Evolutionary conservation across 106 monocot genomes (phyloP).

Genomic region (Dioscorea dumetorum): DNA sequence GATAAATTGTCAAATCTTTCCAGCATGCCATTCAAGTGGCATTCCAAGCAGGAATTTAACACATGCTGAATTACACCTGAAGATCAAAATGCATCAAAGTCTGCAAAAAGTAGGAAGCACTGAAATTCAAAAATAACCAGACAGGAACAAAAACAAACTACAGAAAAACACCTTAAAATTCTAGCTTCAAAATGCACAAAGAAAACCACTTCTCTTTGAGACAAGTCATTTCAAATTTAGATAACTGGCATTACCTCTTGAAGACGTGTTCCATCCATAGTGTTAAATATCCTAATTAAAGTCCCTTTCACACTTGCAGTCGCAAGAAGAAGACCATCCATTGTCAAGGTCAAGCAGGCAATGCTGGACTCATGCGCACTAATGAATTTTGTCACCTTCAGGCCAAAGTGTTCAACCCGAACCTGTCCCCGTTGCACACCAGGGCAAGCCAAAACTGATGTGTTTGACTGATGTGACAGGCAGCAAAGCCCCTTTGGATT

Average conservation of each 20-base stretch:
- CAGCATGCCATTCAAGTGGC: no score
- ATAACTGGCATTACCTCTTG: conserved; percentile 63
- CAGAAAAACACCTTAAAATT: neutral
- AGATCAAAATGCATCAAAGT: no score
- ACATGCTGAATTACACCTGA: no score
- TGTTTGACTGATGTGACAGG: conserved; percentile 69
- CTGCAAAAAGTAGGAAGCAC: no score
- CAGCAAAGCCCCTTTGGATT: conserved; percentile 87
- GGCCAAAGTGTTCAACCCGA: conserved; percentile 78
- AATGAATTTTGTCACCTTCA: conserved; percentile 80
- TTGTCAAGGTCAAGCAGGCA: conserved; percentile 70
- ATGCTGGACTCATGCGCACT: conserved; percentile 78
- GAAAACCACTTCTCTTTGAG: no score
- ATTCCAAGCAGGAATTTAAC: no score
- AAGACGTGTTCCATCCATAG: conserved; percentile 80
- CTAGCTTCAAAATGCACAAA: neutral
- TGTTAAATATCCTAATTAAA: conserved; percentile 89
- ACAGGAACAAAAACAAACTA: no score
- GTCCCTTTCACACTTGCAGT: no score
- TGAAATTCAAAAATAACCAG: no score
- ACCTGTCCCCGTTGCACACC: conserved; percentile 71
- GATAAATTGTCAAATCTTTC: no score
- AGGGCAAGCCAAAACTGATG: conserved; percentile 77
- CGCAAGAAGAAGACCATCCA: conserved; percentile 93
- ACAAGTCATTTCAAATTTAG: no score